A percentile compares a stretch with the other conserved stretches of the same genome.
These are phyloP conservation scores for Nothomitra cinnamomea DNA, from an alignment of 2,329 filamentous ascomycete species.

Conservation along the genomic window DNA sequence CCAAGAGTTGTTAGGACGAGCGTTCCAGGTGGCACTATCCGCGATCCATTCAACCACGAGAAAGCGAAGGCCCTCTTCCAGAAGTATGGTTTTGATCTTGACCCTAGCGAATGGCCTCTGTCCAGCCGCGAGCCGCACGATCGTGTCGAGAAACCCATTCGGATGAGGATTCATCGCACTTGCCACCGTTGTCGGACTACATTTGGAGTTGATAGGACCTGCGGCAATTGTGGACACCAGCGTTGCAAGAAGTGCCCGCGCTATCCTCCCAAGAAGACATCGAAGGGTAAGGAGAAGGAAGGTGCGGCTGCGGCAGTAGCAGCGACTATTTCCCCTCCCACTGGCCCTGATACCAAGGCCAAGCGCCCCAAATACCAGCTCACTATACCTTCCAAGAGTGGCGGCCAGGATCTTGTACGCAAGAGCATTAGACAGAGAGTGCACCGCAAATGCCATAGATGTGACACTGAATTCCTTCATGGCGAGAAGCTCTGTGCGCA, in stretches of 20 bases:
- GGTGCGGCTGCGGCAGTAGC: background rate
- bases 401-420: slow-evolving; percentile 53
- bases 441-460: slow-evolving; percentile 60
- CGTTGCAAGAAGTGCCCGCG: slow-evolving; percentile 69
- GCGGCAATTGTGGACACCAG: slow-evolving; percentile 58
- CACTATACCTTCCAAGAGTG: slow-evolving; percentile 46
- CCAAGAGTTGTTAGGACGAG: background rate
- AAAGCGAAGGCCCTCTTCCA: slow-evolving; percentile 19
- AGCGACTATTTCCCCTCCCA: background rate
- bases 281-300: background rate
- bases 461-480: slow-evolving; percentile 42
- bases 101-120: slow-evolving; percentile 17
- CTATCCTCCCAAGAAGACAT: slow-evolving; percentile 44
- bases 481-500: slow-evolving; percentile 45
- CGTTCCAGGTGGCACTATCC: background rate
- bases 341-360: slow-evolving; percentile 5
- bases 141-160: slow-evolving; percentile 58
- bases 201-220: slow-evolving; percentile 58
- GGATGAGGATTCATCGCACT: slow-evolving; percentile 59
- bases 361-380: slow-evolving; percentile 36
- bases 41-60: slow-evolving; percentile 5
- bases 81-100: slow-evolving; percentile 21
- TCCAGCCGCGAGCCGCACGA: slow-evolving; percentile 21
- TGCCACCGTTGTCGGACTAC: slow-evolving; percentile 68
- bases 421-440: slow-evolving; percentile 58